phyloP scores from a whole-genome alignment of 2,329 filamentous ascomycete genomes.

The Aureobasidium mangrovei region DNA sequence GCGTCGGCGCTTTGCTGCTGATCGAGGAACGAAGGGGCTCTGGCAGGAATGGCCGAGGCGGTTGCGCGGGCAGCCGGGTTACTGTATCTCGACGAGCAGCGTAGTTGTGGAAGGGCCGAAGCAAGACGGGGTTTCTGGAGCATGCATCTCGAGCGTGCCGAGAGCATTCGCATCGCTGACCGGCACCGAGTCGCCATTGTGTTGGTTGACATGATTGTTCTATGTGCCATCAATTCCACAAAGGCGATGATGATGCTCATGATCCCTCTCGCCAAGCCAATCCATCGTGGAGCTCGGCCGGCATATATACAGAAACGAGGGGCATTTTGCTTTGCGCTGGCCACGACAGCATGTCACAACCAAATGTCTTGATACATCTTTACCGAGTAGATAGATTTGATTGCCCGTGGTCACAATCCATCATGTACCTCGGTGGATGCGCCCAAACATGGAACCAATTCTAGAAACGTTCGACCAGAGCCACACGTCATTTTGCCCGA shows the following conservation, averaged over 20 bases:
- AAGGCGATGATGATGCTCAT: background rate
- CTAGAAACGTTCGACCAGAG: background rate
- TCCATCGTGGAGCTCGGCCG: background rate
- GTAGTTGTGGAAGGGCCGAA: constrained; percentile 1
- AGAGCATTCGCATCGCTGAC: constrained; percentile 16
- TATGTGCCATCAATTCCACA: background rate
- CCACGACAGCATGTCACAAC: no score
- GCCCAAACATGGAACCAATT: background rate
- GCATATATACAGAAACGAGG: no score
- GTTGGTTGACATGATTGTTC: constrained; percentile 4
- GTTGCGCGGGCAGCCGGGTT: constrained; percentile 24
- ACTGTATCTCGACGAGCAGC: constrained; percentile 28
- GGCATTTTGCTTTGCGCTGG: no score
- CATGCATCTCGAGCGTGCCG: constrained; percentile 13
- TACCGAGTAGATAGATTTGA: background rate
- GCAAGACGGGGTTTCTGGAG: constrained; percentile 2
- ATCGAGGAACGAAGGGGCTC: constrained; percentile 12
- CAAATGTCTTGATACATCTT: background rate
- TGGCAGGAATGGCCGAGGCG: constrained; percentile 17
- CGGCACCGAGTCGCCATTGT: constrained; percentile 13
- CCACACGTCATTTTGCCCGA: constrained; percentile 1
- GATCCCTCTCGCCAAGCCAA: background rate
- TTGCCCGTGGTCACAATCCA: background rate
- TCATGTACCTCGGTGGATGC: no score
- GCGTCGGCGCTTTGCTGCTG: constrained; percentile 7